Percentiles rank a stretch among this genome's conserved stretches.
These are phyloP conservation scores for Colletotrichum kahawae DNA, from an alignment of 2,329 filamentous ascomycete genomes.

Conservation along the genomic window DNA sequence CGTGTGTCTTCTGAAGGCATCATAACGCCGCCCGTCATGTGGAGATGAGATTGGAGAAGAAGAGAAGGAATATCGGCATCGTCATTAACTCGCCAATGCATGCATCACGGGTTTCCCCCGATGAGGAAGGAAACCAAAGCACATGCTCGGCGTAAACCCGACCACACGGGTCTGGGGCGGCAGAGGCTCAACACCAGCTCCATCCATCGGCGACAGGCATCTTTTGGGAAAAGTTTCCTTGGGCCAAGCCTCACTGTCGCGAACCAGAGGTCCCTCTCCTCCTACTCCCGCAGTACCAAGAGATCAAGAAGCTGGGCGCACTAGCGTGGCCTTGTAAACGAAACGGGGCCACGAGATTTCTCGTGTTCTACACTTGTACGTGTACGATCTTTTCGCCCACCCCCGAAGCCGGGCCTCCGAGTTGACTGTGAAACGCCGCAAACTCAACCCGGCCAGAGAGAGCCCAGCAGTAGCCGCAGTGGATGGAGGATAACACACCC, in stretches of 20 bases:
- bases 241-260: not conserved
- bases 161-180: not conserved
- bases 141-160: not conserved
- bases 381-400: not conserved
- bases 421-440: constrained; percentile 9
- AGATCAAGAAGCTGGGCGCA: not conserved
- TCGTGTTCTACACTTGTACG: not conserved
- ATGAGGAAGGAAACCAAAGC: not conserved
- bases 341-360: not conserved
- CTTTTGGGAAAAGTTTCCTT: constrained; percentile 3
- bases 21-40: not conserved
- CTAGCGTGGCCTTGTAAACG: constrained; percentile 8
- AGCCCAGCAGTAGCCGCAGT: not conserved
- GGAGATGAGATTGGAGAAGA: not conserved
- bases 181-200: not conserved
- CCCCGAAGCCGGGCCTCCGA: not conserved
- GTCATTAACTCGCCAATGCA: not conserved
- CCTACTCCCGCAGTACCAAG: not conserved
- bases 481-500: not conserved
- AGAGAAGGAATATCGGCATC: not conserved
- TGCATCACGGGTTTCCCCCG: not conserved
- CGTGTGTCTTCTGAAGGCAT: not conserved
- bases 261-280: not conserved
- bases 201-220: not conserved
- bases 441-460: not conserved